Conservation (phyloP, 176 grass and related monocot species). For the Otatea glauca region DNA sequence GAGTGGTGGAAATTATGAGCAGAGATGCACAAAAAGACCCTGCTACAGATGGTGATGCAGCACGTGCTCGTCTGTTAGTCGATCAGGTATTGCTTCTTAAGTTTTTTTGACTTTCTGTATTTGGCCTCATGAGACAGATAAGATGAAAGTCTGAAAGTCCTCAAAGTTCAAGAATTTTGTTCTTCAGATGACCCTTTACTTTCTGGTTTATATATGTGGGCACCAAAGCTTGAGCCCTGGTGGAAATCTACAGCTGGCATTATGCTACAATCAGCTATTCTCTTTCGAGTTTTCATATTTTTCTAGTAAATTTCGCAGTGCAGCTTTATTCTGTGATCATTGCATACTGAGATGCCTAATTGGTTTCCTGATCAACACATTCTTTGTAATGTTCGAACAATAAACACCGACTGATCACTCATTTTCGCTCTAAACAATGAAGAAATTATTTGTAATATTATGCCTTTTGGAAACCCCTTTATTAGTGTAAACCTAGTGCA, state of each 20-base stretch:
- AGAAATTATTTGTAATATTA: conserved; percentile 8
- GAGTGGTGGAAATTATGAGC: conserved; percentile 89
- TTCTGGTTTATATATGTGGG: background rate
- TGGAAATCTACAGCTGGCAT: background rate
- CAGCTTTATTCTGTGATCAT: background rate
- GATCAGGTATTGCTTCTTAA: conserved; percentile 65
- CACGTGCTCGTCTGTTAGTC: conserved; percentile 69
- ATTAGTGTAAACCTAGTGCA: conserved; percentile 19
- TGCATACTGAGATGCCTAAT: conserved; percentile 1
- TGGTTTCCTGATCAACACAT: background rate
- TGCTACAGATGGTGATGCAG: conserved; percentile 55
- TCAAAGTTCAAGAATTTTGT: conserved; percentile 2
- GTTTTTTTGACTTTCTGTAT: background rate
- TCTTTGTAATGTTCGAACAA: conserved; percentile 3
- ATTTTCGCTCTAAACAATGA: conserved; percentile 18
- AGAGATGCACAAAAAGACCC: conserved; percentile 84
- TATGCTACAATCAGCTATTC: conserved; percentile 3
- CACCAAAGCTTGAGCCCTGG: background rate
- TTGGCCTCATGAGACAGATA: conserved; percentile 2
- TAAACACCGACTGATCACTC: background rate
- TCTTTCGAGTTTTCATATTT: background rate
- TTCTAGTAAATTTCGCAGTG: background rate
- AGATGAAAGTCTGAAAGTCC: background rate
- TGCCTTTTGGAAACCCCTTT: background rate
- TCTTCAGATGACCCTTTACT: background rate